Evolutionary conservation across 371 early-diverging fungal species (phyloP).

Genomic region (Mortierella sp.): DNA sequence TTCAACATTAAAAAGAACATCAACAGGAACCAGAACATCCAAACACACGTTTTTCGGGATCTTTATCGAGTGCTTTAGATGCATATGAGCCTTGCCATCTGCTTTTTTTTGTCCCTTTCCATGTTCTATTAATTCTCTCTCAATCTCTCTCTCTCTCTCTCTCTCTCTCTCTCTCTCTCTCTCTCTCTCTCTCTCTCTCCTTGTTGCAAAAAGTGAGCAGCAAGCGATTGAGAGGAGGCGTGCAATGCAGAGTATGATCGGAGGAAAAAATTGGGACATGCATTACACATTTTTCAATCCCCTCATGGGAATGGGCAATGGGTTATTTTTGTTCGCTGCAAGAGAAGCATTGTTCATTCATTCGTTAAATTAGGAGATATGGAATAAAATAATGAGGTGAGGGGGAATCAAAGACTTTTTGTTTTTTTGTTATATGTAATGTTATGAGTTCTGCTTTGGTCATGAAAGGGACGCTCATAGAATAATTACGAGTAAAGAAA

Average conservation of each 20-base stretch:
- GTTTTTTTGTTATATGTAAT: too few species aligned
- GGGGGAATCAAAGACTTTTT: too few species aligned
- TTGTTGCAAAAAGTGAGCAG: background rate
- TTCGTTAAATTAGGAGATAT: too few species aligned
- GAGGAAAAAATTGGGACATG: too few species aligned
- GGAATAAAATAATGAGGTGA: too few species aligned
- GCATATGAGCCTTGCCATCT: slow-evolving; percentile 9
- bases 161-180: background rate
- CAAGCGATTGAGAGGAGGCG: background rate
- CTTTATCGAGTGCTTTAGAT: background rate
- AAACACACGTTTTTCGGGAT: background rate
- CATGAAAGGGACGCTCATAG: background rate
- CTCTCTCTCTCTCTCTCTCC: background rate
- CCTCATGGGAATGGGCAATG: too few species aligned
- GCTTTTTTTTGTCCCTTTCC: background rate
- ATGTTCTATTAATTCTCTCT: slow-evolving; percentile 5
- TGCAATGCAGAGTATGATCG: background rate
- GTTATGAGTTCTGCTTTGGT: too few species aligned
- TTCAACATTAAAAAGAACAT: background rate
- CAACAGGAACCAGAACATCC: background rate
- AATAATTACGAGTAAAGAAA: background rate
- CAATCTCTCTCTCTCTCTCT: background rate
- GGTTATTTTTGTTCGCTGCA: too few species aligned
- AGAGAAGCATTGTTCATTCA: too few species aligned
- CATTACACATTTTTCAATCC: too few species aligned